phyloP scores from a whole-genome alignment of 768 basidiomycete species.

The Mycena pura region DNA sequence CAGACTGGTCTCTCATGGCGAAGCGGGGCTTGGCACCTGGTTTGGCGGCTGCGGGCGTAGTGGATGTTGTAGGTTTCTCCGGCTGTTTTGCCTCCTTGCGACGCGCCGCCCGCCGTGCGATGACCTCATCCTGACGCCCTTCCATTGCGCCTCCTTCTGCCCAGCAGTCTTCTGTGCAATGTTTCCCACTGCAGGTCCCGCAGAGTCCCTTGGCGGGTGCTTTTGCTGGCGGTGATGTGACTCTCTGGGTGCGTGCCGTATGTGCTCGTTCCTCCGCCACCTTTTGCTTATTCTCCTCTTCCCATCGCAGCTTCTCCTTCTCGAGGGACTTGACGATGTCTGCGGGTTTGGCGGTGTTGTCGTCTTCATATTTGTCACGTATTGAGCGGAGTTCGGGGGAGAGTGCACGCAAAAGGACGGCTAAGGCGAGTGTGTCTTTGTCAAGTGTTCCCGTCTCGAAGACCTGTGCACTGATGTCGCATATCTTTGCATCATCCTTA shows the following conservation, averaged over 20 bases:
- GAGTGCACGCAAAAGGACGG: conserved; percentile 23
- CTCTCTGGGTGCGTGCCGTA: background rate
- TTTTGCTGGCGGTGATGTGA: no score
- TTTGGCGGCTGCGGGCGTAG: background rate
- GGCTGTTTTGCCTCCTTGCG: background rate
- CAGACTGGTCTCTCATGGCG: background rate
- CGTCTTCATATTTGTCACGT: conserved; percentile 8
- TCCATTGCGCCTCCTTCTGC: background rate
- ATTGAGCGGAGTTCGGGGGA: conserved; percentile 12
- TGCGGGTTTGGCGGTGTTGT: conserved; percentile 1
- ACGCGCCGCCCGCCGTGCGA: background rate
- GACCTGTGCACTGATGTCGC: conserved; percentile 20
- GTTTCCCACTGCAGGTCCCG: background rate
- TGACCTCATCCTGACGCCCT: background rate
- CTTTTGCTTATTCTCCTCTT: conserved; percentile 1
- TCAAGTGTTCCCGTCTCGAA: conserved; percentile 27
- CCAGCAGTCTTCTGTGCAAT: background rate
- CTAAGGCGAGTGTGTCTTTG: conserved; percentile 16
- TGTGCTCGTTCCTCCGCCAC: conserved; percentile 19
- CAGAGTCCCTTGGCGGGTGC: background rate
- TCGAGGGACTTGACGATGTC: background rate
- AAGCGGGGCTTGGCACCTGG: background rate
- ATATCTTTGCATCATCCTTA: background rate
- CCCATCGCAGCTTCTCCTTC: background rate
- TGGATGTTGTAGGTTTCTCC: no score